Base-by-base conservation (phyloP, 805 yeast species). In the Schwanniomyces polymorphus region DNA sequence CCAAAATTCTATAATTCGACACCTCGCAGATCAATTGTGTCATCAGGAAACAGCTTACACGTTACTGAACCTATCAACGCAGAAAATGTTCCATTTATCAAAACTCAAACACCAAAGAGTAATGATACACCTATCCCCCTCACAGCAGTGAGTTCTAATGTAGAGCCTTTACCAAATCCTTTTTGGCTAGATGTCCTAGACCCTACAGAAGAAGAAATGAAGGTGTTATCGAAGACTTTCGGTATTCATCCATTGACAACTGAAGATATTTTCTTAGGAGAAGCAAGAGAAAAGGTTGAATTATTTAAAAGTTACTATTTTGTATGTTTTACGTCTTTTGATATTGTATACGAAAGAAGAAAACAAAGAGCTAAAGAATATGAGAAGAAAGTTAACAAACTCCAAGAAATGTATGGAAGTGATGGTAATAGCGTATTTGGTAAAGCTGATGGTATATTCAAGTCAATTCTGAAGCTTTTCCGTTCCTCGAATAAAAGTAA, bases 201-300 rank as follows among this genome's bases (percentile, higher is more conserved):
- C 59, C 99, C 99, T 9, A 88, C 96, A 0, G 98, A 94, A 60
- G 97, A 91, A 55, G 99, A 92, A 65, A 89, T 94, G 96, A 91
- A 92, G 59, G 94, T 86, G 0, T 57, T 92, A 11, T 82, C 95
- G 25, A 90, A 90, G 58, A 84, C 97, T 0, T 92, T 92, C 69
- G 96, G 96, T 0, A 89, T 92, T 47, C 99, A 92, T 66, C 99
- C 99, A 0, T 78, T 92, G 57, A 92, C 99, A 0, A 88, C 97
- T 0, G 99, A 92, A 63, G 99, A 92, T 68, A 91, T 92, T 41
- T 86, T 88, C 50, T 68, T 91, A 27, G 97, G 97, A 1, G 99
- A 92, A 62, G 87, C 96, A 0, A 81, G 98, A 54, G 99, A 92
- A 64, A 92, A 92, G 61, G 97, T 92, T 17, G 99, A 92, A 67